These are phyloP conservation scores for Triticum aestivum DNA, from an alignment of 176 grass and related monocot species.

Conservation along the genomic window DNA sequence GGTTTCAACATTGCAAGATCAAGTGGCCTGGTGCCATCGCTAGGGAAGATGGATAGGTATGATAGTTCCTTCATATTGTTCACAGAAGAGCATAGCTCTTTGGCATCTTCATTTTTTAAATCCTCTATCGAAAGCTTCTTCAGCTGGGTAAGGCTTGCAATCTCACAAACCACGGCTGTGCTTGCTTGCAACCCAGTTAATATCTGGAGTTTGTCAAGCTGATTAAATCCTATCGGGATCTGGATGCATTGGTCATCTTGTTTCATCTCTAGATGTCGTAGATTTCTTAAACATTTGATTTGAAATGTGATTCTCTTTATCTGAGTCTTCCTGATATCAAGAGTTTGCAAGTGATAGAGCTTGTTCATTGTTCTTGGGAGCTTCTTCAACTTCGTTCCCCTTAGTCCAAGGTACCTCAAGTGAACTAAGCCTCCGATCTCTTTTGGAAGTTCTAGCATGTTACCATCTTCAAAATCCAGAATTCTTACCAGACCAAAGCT, in stretches of 20 bases:
- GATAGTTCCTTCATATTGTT: constrained; percentile 43
- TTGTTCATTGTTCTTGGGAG: constrained; percentile 38
- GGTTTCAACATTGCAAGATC: constrained; percentile 33
- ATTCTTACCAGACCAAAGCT: constrained; percentile 37
- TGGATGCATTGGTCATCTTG: constrained; percentile 39
- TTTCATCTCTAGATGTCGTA: constrained; percentile 54
- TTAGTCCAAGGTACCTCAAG: constrained; percentile 52
- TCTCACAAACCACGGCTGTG: constrained; percentile 1
- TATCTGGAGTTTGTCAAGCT: constrained; percentile 36
- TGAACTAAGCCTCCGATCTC: constrained; percentile 39
- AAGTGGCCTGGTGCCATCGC: constrained; percentile 30
- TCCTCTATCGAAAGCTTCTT: constrained; percentile 44
- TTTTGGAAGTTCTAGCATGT: constrained; percentile 29
- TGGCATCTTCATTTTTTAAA: constrained; percentile 23
- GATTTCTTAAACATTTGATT: constrained; percentile 33
- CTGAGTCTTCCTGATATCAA: constrained; percentile 42
- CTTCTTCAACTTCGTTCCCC: constrained; percentile 41
- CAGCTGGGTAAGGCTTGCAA: constrained; percentile 34
- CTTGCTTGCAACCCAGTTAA: constrained; percentile 45
- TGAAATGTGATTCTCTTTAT: constrained; percentile 35
- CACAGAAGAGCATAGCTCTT: constrained; percentile 34
- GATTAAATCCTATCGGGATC: constrained; percentile 24
- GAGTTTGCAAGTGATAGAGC: constrained; percentile 44
- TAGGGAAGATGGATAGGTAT: constrained; percentile 36
- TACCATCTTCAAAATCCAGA: constrained; percentile 45